A percentile compares a stretch with the other conserved stretches of the same genome.
Conservation (phyloP, 768 basidiomycete species). For the Termitomyces sp. region DNA sequence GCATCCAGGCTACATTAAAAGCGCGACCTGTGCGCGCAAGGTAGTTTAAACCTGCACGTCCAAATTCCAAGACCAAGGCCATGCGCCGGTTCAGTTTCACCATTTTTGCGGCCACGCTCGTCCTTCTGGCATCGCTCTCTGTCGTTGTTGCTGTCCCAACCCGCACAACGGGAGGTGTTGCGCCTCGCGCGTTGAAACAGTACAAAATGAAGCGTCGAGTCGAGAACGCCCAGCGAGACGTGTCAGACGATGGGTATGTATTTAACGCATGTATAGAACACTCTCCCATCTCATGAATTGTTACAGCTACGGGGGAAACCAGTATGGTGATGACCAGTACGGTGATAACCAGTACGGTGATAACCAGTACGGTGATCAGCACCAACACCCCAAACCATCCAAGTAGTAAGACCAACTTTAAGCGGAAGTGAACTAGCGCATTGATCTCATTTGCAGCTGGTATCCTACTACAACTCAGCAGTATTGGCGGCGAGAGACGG, state of each 20-base stretch:
- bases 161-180: background rate
- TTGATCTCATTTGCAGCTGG: background rate
- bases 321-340: too few relatives aligned
- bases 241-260: background rate
- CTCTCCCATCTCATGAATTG: background rate
- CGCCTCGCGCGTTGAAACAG: constrained; percentile 11
- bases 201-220: constrained; percentile 13
- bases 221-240: background rate
- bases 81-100: constrained; percentile 8
- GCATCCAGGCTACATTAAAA: constrained; percentile 1
- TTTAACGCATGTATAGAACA: background rate
- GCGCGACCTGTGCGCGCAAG: background rate
- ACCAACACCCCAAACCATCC: constrained; percentile 4
- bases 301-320: background rate
- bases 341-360: background rate
- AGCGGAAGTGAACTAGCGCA: background rate
- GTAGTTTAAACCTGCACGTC: background rate
- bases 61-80: background rate
- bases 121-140: constrained; percentile 3
- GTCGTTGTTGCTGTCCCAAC: constrained; percentile 3
- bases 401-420: constrained; percentile 1
- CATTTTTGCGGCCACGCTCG: background rate
- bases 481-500: background rate
- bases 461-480: background rate
- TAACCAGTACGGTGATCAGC: background rate